Conservation (phyloP, 73 alveolate species). For the Stentor roeselii region DNA sequence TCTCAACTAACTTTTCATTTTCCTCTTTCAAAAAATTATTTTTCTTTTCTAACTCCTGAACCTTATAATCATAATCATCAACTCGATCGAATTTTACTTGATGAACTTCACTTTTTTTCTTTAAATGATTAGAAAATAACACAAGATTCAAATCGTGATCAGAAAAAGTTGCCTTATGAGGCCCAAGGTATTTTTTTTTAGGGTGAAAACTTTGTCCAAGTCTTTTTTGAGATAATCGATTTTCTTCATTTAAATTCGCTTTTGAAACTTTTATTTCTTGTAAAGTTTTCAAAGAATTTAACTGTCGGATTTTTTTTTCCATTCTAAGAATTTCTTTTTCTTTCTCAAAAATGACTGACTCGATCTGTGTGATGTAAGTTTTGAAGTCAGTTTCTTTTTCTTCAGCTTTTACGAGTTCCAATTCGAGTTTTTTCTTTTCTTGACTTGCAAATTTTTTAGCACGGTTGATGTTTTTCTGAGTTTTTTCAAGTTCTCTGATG, state of each 20-base stretch:
- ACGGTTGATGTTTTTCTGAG: background rate
- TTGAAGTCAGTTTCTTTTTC: background rate
- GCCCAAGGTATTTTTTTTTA: background rate
- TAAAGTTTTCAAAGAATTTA: background rate
- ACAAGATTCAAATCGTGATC: background rate
- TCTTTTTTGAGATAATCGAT: background rate
- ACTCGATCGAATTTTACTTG: no score
- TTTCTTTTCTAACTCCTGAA: background rate
- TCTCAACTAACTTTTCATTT: background rate
- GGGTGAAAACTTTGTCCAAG: background rate
- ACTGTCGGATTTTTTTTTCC: conserved; percentile 5
- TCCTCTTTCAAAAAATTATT: background rate
- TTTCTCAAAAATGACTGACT: background rate
- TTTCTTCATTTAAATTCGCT: background rate
- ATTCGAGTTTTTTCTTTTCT: background rate
- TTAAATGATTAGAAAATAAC: background rate
- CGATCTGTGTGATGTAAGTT: background rate
- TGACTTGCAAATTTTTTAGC: background rate
- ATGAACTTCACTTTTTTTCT: background rate
- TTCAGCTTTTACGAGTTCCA: background rate
- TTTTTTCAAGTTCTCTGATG: background rate
- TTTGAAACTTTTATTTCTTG: conserved; percentile 19
- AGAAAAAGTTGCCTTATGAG: background rate
- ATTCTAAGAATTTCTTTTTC: background rate
- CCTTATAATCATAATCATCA: background rate